Conservation (phyloP, 495 filamentous ascomycete genomes). For the Cairneyella variabilis region DNA sequence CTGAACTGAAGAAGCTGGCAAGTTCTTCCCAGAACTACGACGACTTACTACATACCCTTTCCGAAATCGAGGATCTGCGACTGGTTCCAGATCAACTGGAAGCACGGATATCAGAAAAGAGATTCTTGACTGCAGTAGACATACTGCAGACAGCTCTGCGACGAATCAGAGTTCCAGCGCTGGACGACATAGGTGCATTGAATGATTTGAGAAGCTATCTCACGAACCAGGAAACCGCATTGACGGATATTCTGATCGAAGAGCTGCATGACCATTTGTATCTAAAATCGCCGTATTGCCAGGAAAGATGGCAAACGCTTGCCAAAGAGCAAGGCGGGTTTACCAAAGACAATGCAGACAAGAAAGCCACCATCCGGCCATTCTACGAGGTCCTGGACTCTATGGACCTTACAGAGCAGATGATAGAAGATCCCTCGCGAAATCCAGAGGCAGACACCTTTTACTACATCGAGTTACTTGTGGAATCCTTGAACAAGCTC, state of each 20-base stretch:
- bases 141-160: conserved; percentile 82
- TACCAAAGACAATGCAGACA: conserved; percentile 40
- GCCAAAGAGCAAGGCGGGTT: conserved; percentile 42
- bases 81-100: conserved; percentile 91
- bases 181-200: conserved; percentile 88
- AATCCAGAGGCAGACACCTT: conserved; percentile 96
- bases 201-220: conserved; percentile 84
- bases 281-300: conserved; percentile 93
- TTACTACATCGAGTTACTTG: conserved; percentile 80
- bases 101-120: conserved; percentile 90
- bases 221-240: conserved; percentile 81
- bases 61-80: conserved; percentile 83
- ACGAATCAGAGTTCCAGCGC: conserved; percentile 76
- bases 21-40: conserved; percentile 87
- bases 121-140: conserved; percentile 89
- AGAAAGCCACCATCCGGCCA: conserved; percentile 38
- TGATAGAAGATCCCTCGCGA: conserved; percentile 81
- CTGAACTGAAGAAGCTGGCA: conserved; percentile 84
- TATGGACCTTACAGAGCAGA: conserved; percentile 62
- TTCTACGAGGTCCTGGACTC: conserved; percentile 76
- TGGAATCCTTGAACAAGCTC: conserved; percentile 86
- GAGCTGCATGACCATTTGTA: conserved; percentile 97
- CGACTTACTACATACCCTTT: conserved; percentile 78
- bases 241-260: conserved; percentile 93
- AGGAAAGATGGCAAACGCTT: conserved; percentile 85